Evolutionary conservation across 163 green algal species (phyloP).

Genomic region (Scenedesmus sp.): DNA sequence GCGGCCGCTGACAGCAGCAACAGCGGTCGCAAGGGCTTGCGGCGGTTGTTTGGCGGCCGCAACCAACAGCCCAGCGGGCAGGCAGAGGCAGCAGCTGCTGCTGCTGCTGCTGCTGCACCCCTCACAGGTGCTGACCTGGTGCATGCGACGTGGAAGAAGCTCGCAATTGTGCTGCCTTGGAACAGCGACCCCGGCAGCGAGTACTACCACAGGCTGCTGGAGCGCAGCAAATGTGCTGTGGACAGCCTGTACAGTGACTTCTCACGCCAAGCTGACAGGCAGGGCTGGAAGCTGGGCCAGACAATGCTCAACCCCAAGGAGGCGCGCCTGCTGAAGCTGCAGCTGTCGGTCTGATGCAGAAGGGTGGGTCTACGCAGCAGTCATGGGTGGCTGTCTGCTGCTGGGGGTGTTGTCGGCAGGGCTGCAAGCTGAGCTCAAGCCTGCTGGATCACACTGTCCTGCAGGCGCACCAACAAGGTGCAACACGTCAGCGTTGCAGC

Average conservation of each 20-base stretch:
- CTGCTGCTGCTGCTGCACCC: background rate
- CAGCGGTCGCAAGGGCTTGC: background rate
- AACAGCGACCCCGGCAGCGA: constrained; percentile 3
- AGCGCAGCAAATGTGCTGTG: constrained; percentile 54
- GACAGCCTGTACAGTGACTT: constrained; percentile 64
- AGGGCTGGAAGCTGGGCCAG: constrained; percentile 78
- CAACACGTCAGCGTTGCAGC: too few relatives aligned
- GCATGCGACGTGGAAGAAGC: constrained; percentile 28
- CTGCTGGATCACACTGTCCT: too few relatives aligned
- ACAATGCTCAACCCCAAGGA: constrained; percentile 86
- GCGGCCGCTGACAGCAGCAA: background rate
- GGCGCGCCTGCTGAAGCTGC: constrained; percentile 63
- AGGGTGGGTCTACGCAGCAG: too few relatives aligned
- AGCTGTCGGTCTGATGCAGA: constrained; percentile 27
- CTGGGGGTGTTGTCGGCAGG: background rate
- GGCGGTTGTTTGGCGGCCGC: constrained; percentile 14
- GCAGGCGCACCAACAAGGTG: too few relatives aligned
- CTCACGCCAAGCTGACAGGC: constrained; percentile 56
- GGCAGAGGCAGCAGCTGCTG: background rate
- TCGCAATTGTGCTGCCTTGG: constrained; percentile 2
- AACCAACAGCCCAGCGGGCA: background rate
- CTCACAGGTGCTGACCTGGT: background rate
- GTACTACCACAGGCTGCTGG: constrained; percentile 47
- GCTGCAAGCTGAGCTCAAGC: too few relatives aligned
- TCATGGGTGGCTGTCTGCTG: background rate